Conservation (phyloP, 768 basidiomycete species). For the Kwoniella sp. region DNA sequence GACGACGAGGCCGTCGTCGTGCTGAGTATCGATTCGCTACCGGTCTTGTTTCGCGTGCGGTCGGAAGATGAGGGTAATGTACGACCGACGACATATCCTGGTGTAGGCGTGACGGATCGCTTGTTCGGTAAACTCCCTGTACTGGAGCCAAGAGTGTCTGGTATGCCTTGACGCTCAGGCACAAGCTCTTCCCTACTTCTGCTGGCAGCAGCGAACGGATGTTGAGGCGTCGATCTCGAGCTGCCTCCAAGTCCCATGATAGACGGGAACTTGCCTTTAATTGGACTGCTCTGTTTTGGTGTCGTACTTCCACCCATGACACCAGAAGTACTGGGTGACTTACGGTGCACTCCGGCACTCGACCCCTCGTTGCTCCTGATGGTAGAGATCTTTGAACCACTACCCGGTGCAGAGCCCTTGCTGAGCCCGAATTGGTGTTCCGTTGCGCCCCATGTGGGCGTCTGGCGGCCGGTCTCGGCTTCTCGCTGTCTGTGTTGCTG, state of each 20-base stretch:
- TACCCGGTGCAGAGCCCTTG: conserved; percentile 24
- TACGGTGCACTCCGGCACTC: conserved; percentile 20
- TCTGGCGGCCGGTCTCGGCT: conserved; percentile 19
- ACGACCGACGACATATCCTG: conserved; percentile 17
- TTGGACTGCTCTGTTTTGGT: conserved; percentile 31
- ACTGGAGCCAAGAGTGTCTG: conserved; percentile 12
- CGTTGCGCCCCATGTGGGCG: conserved; percentile 25
- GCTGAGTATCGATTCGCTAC: conserved; percentile 8
- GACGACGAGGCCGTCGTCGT: conserved; percentile 11
- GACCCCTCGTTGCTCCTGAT: conserved; percentile 3
- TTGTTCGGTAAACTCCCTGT: conserved; percentile 15
- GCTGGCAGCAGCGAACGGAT: conserved; percentile 45
- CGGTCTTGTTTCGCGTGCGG: conserved; percentile 11
- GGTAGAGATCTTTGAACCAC: conserved; percentile 13
- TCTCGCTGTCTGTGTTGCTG: conserved; percentile 22
- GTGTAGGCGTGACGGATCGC: conserved; percentile 21
- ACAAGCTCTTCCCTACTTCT: conserved; percentile 20
- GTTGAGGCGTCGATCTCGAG: conserved; percentile 17
- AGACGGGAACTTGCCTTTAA: conserved; percentile 42
- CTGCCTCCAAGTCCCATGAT: conserved; percentile 27
- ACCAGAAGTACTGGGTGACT: conserved; percentile 17
- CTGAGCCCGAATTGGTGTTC: conserved; percentile 26
- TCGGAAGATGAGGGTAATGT: conserved; percentile 1
- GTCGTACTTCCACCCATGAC: conserved; percentile 10
- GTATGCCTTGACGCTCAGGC: conserved; percentile 13